Evolutionary conservation across 257 asterid genomes (phyloP).

Genomic region (Schizonepeta tenuifolia): DNA sequence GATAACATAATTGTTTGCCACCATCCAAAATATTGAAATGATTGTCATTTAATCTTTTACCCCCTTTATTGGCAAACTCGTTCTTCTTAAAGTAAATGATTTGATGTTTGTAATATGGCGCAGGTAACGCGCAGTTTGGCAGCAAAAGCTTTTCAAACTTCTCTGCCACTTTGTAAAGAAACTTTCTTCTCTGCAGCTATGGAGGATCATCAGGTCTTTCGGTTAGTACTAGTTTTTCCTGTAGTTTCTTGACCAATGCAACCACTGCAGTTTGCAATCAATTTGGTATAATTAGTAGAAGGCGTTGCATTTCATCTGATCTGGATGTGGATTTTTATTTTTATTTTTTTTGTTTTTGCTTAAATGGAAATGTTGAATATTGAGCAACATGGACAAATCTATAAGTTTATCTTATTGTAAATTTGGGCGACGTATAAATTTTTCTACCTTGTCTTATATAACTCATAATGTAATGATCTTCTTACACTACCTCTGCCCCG

Average conservation of each 20-base stretch:
- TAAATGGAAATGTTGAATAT: background rate
- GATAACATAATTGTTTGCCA: background rate
- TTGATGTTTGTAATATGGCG: slow-evolving; percentile 20
- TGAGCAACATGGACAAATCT: background rate
- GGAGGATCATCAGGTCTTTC: slow-evolving; percentile 69
- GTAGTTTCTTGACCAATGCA: background rate
- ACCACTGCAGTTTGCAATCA: slow-evolving; percentile 15
- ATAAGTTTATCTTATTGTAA: background rate
- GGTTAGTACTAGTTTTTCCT: slow-evolving; percentile 49
- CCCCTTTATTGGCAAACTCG: background rate
- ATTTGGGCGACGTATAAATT: no score
- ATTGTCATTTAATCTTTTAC: background rate
- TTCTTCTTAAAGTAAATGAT: slow-evolving; percentile 23
- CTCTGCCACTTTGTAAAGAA: slow-evolving; percentile 86
- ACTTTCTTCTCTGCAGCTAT: slow-evolving; percentile 79
- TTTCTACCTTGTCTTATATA: background rate
- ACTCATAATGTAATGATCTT: no score
- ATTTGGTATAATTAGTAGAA: background rate
- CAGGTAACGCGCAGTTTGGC: slow-evolving; percentile 96
- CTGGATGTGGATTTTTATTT: background rate
- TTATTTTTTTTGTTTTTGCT: background rate
- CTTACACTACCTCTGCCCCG: no score
- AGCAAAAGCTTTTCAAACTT: slow-evolving; percentile 93
- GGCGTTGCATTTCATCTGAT: slow-evolving; percentile 6
- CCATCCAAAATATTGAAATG: background rate